Base-by-base conservation (phyloP, 1,284 basidiomycete species). In the Rhodotorula sp. region DNA sequence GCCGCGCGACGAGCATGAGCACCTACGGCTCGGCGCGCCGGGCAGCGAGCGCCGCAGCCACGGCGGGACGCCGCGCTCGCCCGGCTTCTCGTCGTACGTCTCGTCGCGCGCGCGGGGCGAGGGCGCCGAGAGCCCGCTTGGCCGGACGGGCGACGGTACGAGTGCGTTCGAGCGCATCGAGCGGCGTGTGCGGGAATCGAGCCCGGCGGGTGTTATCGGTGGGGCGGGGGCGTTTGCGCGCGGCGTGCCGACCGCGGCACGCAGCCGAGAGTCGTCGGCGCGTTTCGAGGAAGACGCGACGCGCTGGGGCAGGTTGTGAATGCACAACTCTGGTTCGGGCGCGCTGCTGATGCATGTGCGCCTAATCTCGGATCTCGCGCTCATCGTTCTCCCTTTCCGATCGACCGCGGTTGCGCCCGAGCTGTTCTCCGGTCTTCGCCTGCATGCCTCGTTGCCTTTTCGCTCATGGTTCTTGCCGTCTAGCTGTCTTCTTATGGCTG, bases 81-180 rank as follows among this genome's bases (percentile, higher is more conserved):
- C 62, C 22, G 68, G 68, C 0, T 69, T 69, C 63, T 61, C 63
- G 36, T 60, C 63, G n/a, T 65, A 64, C 58, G 67, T 65, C 44
- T 51, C 68, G 37, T 10, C 62, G 39, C 29, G 12, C 37, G 36
- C 29, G 39, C 25, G 25, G 21, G 59, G n/a, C 15, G n/a, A 21
- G 13, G 34, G 22, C 7, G 60, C 34, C 22, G 32, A 48, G 51
- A 54, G 21, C 39, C 44, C 41, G 39, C 36, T 58, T 22, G 46
- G 21, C 9, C 37, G 25, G 10, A 27, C n/a, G 13, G 46, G 27
- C 61, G 61, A 54, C 29, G 62, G 62, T 3, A 22, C 29, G 39
- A 63, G 53, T 41, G 54, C 62, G 53, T 55, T 63, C 32, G 62
- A 63, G 32, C 51, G 62, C 36, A 63, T 63, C 53, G 62, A 63